Conservation (phyloP, 768 basidiomycete species). For the Leccinum imitatum region DNA sequence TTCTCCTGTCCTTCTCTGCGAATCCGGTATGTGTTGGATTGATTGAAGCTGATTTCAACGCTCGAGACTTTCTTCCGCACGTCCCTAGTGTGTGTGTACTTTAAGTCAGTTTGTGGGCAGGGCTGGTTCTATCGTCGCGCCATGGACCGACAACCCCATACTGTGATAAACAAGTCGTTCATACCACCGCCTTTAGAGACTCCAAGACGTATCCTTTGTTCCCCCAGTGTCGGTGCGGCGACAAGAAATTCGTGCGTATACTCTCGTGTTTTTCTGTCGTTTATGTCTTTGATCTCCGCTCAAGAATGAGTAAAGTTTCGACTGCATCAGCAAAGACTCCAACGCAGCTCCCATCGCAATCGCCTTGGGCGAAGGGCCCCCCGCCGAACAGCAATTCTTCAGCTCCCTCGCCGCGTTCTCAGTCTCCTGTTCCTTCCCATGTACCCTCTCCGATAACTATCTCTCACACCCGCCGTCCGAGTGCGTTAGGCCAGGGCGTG, state of each 20-base stretch:
- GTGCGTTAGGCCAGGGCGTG: conserved; percentile 68
- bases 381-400: conserved; percentile 55
- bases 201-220: no score
- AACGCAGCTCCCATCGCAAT: conserved; percentile 73
- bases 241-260: conserved; percentile 39
- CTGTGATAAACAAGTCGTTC: no score
- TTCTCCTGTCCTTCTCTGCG: conserved; percentile 64
- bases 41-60: conserved; percentile 45
- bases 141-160: no score
- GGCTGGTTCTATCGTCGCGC: no score
- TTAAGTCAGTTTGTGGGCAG: no score
- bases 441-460: conserved; percentile 43
- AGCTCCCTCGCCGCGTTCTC: conserved; percentile 66
- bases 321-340: conserved; percentile 72
- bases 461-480: conserved; percentile 78
- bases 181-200: no score
- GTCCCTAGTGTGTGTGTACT: no score
- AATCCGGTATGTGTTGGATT: conserved; percentile 47
- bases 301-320: conserved; percentile 93
- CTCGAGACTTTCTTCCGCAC: conserved; percentile 75
- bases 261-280: conserved; percentile 8
- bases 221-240: no score
- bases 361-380: conserved; percentile 91
- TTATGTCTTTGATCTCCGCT: neutral
- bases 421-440: conserved; percentile 68